A percentile compares a stretch with the other conserved stretches of the same genome.
Conservation (phyloP, 169 alveolate genomes). For the Cryptosporidium sp. region DNA sequence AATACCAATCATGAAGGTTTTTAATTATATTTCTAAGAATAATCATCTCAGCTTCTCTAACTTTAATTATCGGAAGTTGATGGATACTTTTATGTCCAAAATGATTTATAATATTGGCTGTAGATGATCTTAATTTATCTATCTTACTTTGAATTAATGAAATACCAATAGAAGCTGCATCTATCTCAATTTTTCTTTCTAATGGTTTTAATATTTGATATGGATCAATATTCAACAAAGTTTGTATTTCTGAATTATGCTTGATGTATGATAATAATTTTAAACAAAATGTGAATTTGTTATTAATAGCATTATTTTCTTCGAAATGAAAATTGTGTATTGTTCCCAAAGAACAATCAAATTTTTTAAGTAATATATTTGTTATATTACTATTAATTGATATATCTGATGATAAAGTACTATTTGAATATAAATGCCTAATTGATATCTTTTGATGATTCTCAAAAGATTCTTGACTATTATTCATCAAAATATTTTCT, state of each 20-base stretch:
- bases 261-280: slow-evolving; percentile 43
- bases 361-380: slow-evolving; percentile 20
- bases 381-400: slow-evolving; percentile 9
- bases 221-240: slow-evolving; percentile 40
- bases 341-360: slow-evolving; percentile 33
- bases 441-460: slow-evolving; percentile 12
- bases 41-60: slow-evolving; percentile 75
- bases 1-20: slow-evolving; percentile 65
- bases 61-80: slow-evolving; percentile 66
- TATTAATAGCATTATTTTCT: slow-evolving; percentile 15
- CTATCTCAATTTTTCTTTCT: slow-evolving; percentile 45
- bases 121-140: slow-evolving; percentile 67
- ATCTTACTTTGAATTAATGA: slow-evolving; percentile 59
- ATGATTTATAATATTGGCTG: slow-evolving; percentile 32
- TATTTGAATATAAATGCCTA: slow-evolving; percentile 7
- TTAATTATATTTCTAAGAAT: slow-evolving; percentile 49
- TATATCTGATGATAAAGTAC: slow-evolving; percentile 8
- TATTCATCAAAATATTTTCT: background rate
- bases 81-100: slow-evolving; percentile 52
- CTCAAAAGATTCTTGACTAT: background rate
- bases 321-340: slow-evolving; percentile 50
- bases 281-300: slow-evolving; percentile 50
- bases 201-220: slow-evolving; percentile 30
- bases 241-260: slow-evolving; percentile 8
- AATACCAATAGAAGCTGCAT: slow-evolving; percentile 72